phyloP scores from a whole-genome alignment of 208 protist species.

The Acanthamoeba culbertsoni region DNA sequence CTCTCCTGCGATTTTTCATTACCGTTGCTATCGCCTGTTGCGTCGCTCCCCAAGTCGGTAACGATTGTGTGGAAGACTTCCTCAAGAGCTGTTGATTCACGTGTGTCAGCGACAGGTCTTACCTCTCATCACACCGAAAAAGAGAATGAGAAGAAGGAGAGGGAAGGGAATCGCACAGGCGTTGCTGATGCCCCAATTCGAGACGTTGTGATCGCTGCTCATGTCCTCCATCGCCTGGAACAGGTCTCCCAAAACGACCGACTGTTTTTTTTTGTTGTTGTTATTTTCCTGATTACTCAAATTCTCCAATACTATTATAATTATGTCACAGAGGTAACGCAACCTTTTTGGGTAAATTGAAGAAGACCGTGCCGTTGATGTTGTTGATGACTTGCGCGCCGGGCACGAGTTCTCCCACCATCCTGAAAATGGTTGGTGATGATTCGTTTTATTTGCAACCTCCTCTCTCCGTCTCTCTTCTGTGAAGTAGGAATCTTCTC shows the following conservation, averaged over 20 bases:
- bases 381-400: not conserved
- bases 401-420: not conserved
- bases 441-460: too few relatives aligned
- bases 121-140: not conserved
- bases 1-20: too few relatives aligned
- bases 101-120: not conserved
- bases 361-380: not conserved
- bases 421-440: not conserved
- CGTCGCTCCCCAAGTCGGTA: too few relatives aligned
- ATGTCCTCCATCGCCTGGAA: constrained; percentile 3
- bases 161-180: constrained; percentile 15
- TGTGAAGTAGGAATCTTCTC: too few relatives aligned
- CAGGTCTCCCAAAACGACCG: not conserved
- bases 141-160: not conserved
- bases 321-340: not conserved
- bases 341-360: not conserved
- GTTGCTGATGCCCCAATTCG: constrained; percentile 67
- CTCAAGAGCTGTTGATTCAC: not conserved
- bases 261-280: too few relatives aligned
- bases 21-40: too few relatives aligned
- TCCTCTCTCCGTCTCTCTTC: too few relatives aligned
- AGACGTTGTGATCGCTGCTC: not conserved
- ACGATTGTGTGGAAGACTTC: constrained; percentile 47
- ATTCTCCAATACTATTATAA: not conserved
- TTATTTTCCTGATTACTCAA: too few relatives aligned